Conservation (phyloP, 352 stramenopile genomes). For the Globisporangium abappressorium region DNA sequence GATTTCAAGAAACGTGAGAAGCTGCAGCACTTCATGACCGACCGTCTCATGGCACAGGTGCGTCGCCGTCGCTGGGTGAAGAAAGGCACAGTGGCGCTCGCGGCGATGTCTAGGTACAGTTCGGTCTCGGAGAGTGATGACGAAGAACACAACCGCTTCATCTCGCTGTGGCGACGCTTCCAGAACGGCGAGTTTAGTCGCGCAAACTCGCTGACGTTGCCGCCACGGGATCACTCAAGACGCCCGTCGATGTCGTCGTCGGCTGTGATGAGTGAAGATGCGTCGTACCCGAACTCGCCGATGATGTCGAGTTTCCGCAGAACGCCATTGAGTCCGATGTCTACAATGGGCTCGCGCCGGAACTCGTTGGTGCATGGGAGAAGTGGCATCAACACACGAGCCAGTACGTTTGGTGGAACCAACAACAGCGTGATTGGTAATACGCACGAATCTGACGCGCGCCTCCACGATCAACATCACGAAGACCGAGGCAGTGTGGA, state of each 20-base stretch:
- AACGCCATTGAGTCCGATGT: slow-evolving; percentile 37
- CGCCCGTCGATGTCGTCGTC: slow-evolving; percentile 33
- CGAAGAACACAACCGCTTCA: slow-evolving; percentile 60
- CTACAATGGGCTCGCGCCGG: not conserved
- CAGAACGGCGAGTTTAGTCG: slow-evolving; percentile 64
- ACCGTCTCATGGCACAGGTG: slow-evolving; percentile 82
- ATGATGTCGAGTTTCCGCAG: slow-evolving; percentile 53
- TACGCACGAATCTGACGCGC: slow-evolving; percentile 7
- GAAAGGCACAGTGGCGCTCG: slow-evolving; percentile 44
- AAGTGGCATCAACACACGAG: slow-evolving; percentile 8
- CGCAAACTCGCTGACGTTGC: slow-evolving; percentile 61
- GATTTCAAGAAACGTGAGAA: slow-evolving; percentile 80
- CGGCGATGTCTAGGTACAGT: slow-evolving; percentile 36
- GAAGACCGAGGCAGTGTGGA: slow-evolving; percentile 39
- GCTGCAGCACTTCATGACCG: slow-evolving; percentile 82
- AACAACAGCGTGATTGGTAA: slow-evolving; percentile 2
- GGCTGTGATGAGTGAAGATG: slow-evolving; percentile 41
- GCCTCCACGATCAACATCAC: slow-evolving; percentile 7
- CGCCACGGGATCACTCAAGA: slow-evolving; percentile 22
- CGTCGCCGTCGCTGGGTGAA: slow-evolving; percentile 77
- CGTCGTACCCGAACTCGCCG: slow-evolving; percentile 65
- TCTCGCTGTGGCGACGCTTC: slow-evolving; percentile 70
- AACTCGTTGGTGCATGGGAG: slow-evolving; percentile 15
- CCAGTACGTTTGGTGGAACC: slow-evolving; percentile 12
- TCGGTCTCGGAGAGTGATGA: slow-evolving; percentile 68